A percentile compares a stretch with the other conserved stretches of the same genome.
phyloP scores from a whole-genome alignment of 140 eudicot species.

The Flaveria floridana region DNA sequence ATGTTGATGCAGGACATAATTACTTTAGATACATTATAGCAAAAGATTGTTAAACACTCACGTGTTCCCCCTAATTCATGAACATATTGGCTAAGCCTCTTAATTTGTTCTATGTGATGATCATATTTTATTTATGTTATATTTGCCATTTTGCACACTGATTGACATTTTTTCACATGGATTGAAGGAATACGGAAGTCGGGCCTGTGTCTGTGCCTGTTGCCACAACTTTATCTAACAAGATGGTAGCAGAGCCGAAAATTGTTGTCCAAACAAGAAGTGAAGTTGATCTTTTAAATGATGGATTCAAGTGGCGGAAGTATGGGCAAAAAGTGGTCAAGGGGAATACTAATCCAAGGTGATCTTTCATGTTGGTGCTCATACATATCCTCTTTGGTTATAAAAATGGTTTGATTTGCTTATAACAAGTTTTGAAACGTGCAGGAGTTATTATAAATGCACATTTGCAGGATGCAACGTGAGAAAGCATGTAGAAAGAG shows the following conservation, averaged over 20 bases:
- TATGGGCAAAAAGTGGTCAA: slow-evolving; percentile 96
- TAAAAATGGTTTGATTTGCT: background rate
- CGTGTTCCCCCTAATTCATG: background rate
- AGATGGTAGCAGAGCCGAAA: slow-evolving; percentile 64
- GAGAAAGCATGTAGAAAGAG: slow-evolving; percentile 88
- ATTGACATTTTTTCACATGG: slow-evolving; percentile 22
- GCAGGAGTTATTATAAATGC: slow-evolving; percentile 94
- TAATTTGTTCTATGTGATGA: no score
- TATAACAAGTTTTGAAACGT: slow-evolving; percentile 5
- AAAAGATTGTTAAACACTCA: background rate
- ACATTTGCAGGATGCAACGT: slow-evolving; percentile 79
- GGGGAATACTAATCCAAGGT: slow-evolving; percentile 96
- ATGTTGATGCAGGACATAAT: background rate
- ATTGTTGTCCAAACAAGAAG: slow-evolving; percentile 90
- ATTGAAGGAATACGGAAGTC: slow-evolving; percentile 54
- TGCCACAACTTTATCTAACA: slow-evolving; percentile 41
- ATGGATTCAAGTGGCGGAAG: slow-evolving; percentile 94
- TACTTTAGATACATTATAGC: background rate
- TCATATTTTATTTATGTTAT: background rate
- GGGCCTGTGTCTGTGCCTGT: slow-evolving; percentile 30
- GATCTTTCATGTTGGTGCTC: background rate
- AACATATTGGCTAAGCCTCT: no score
- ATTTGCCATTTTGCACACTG: background rate
- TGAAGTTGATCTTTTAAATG: slow-evolving; percentile 93
- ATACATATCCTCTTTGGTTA: no score